These are phyloP conservation scores for Didymella pomorum DNA, from an alignment of 2,329 filamentous ascomycete genomes.

Conservation along the genomic window DNA sequence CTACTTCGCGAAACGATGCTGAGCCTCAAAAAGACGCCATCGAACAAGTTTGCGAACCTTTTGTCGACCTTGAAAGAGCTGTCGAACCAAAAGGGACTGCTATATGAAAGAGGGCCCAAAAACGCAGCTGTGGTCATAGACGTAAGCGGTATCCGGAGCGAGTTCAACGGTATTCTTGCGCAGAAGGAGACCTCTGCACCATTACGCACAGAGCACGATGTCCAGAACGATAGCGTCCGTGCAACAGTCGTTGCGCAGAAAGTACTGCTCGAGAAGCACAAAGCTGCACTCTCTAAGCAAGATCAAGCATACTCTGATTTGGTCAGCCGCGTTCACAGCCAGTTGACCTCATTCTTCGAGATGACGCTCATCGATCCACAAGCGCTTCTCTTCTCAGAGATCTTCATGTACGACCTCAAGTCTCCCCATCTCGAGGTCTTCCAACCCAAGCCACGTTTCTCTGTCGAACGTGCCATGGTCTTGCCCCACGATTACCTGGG, in stretches of 20 bases:
- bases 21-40: slow-evolving; percentile 67
- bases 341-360: slow-evolving; percentile 59
- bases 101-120: slow-evolving; percentile 12
- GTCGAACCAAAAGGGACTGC: not conserved
- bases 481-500: slow-evolving; percentile 79
- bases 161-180: slow-evolving; percentile 45
- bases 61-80: slow-evolving; percentile 45
- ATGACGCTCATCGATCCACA: slow-evolving; percentile 58
- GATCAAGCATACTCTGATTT: slow-evolving; percentile 75
- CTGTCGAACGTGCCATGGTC: slow-evolving; percentile 74
- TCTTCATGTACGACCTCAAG: slow-evolving; percentile 77
- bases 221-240: slow-evolving; percentile 72
- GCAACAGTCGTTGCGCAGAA: slow-evolving; percentile 84
- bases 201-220: slow-evolving; percentile 78
- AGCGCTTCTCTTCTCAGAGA: slow-evolving; percentile 70
- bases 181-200: slow-evolving; percentile 35
- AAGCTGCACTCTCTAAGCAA: slow-evolving; percentile 72
- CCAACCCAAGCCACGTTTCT: slow-evolving; percentile 73
- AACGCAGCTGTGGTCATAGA: slow-evolving; percentile 33
- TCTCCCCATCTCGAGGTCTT: slow-evolving; percentile 77
- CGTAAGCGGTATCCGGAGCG: slow-evolving; percentile 35
- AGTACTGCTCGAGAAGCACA: slow-evolving; percentile 79
- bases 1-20: slow-evolving; percentile 64
- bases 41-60: slow-evolving; percentile 60
- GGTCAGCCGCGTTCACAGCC: slow-evolving; percentile 64